A percentile compares a stretch with the other conserved stretches of the same genome.
Evolutionary conservation across 108 stramenopile genomes (phyloP).

Genomic region (Fragilaria radians): DNA sequence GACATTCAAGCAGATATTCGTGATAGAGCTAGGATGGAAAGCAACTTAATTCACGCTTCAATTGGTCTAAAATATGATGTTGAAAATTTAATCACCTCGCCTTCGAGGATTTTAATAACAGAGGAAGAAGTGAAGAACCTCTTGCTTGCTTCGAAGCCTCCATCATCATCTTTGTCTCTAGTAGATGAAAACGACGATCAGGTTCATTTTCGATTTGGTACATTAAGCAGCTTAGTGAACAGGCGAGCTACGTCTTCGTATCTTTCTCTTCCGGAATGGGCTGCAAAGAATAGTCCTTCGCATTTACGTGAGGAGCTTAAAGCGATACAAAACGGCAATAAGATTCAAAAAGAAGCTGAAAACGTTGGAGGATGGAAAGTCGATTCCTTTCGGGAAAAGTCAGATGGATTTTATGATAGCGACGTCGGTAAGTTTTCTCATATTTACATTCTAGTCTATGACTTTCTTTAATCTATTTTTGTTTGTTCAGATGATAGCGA

Average conservation of each 20-base stretch:
- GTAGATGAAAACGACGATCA: slow-evolving; percentile 29
- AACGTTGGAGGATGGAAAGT: slow-evolving; percentile 15
- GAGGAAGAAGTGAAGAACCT: slow-evolving; percentile 41
- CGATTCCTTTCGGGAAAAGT: neutral
- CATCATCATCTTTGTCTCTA: slow-evolving; percentile 61
- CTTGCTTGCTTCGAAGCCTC: slow-evolving; percentile 42
- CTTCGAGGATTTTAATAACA: slow-evolving; percentile 21
- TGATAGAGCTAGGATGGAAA: slow-evolving; percentile 91
- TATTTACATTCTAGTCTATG: neutral
- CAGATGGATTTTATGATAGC: slow-evolving; percentile 23
- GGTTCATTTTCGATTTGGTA: slow-evolving; percentile 71
- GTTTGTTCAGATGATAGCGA: neutral
- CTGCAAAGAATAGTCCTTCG: slow-evolving; percentile 61
- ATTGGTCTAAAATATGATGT: slow-evolving; percentile 51
- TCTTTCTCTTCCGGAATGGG: slow-evolving; percentile 81
- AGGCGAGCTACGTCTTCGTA: slow-evolving; percentile 67
- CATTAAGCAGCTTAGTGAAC: slow-evolving; percentile 72
- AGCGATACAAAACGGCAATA: slow-evolving; percentile 15
- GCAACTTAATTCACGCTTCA: slow-evolving; percentile 58
- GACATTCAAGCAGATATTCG: slow-evolving; percentile 92
- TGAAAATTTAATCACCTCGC: slow-evolving; percentile 31
- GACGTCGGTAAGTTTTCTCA: neutral
- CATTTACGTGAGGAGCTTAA: slow-evolving; percentile 66
- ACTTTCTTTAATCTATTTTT: too few relatives aligned
- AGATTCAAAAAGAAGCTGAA: slow-evolving; percentile 13